Base-by-base conservation (phyloP, 2,329 filamentous ascomycete genomes). In the Venturia carpophila region DNA sequence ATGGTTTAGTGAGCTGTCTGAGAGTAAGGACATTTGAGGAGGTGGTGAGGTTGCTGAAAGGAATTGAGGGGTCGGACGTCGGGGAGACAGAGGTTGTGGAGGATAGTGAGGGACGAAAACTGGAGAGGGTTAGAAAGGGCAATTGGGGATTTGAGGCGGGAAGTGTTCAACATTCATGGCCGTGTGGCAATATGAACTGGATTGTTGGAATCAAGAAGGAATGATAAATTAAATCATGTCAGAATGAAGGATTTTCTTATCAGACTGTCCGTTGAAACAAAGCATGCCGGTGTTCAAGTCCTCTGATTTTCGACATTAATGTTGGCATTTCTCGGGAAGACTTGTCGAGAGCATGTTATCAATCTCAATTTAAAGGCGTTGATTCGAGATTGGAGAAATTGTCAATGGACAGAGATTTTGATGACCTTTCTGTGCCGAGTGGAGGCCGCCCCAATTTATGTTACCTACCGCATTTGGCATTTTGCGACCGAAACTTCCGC, bases 1-100 rank as follows among this genome's bases (percentile, higher is more conserved):
- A 92, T 73, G 89, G 89, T 2, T 77, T 84, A 66, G 80, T 91
- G 60, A 90, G 86, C 11, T 83, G 83, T 47, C 72, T 91, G 69
- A 78, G 89, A 55, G 89, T 87, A 7, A 81, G 89, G 65, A 89
- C 84, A 4, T 80, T 86, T 0, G 80, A 82, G 17, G 89, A 92
- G 74, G 82, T 90, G 5, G 77, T 86, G 72, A 71, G 72, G 0
- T 72, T 92, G 69, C 73, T 91, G 1, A 37, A 37, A 68, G 79
- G 81, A 39, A 68, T 66, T 30, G 68, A 67, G 24, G 64, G 69
- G 43, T 13, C 47, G 47, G 65, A 77, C 77, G 4, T 84, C 82
- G 70, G 81, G 79, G 13, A 80, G 78, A 19, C 69, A 67, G 55
- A 72, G 30, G 62, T 69, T 65, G 68, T 45, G 39, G 71, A 58